Percentiles rank a stretch among this genome's conserved stretches.
phyloP scores from a whole-genome alignment of 2,329 filamentous ascomycete genomes.

The Ophiostoma quercus region DNA sequence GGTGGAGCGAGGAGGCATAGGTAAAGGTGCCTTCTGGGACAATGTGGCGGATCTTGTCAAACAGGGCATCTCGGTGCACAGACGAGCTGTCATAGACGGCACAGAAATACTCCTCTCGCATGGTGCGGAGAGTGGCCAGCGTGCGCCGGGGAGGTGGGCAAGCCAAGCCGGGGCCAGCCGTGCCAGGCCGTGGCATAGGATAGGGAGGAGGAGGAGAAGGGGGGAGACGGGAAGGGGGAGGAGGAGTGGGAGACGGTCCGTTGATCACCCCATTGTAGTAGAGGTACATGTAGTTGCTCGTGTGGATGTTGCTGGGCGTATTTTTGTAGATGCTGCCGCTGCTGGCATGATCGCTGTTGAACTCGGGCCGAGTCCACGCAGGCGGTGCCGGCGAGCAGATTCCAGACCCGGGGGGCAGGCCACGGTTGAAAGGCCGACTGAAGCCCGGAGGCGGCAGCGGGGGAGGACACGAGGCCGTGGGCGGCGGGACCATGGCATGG shows the following conservation, averaged over 20 bases:
- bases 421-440: background rate
- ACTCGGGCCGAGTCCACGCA: background rate
- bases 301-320: background rate
- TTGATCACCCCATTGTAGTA: background rate
- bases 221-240: too few species aligned
- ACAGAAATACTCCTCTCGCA: slow-evolving; percentile 25
- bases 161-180: background rate
- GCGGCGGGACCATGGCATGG: background rate
- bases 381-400: background rate
- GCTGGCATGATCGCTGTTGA: background rate
- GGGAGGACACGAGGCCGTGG: background rate
- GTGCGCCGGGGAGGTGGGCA: background rate
- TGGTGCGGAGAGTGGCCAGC: background rate
- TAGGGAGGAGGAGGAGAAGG: too few species aligned
- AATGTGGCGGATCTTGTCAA: slow-evolving; percentile 23
- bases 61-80: slow-evolving; percentile 8
- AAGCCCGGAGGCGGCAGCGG: background rate
- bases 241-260: background rate
- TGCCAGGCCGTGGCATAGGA: background rate
- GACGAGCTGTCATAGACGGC: background rate
- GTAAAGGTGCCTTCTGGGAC: slow-evolving; percentile 22
- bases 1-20: slow-evolving; percentile 15
- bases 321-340: background rate
- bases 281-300: background rate
- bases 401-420: background rate